These are phyloP conservation scores for Durusdinium trenchii DNA, from an alignment of 73 alveolate genomes.

Conservation along the genomic window DNA sequence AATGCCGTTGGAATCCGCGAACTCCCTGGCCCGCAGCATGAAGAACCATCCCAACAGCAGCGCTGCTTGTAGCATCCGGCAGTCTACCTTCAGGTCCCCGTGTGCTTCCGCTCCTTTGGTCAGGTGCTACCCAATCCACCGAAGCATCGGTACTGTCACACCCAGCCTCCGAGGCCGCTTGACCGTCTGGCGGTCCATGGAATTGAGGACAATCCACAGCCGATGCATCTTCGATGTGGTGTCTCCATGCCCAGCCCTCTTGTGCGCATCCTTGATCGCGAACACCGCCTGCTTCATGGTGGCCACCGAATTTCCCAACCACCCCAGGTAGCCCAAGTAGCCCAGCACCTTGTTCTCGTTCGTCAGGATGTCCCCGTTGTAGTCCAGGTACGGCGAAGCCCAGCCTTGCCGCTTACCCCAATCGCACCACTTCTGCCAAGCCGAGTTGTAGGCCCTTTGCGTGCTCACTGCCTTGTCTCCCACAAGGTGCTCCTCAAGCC, in stretches of 20 bases:
- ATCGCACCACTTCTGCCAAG: not conserved
- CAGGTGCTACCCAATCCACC: slow-evolving; percentile 7
- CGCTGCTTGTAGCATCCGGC: too few relatives aligned
- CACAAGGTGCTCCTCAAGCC: not conserved
- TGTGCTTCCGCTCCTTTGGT: too few relatives aligned
- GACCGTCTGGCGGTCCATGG: not conserved
- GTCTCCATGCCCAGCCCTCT: slow-evolving; percentile 1
- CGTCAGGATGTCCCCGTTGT: not conserved
- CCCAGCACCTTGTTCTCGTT: slow-evolving; percentile 22
- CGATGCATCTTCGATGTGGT: not conserved
- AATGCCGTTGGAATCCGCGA: too few relatives aligned
- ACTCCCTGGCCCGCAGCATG: too few relatives aligned
- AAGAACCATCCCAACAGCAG: too few relatives aligned
- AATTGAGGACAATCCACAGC: not conserved
- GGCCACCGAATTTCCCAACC: not conserved
- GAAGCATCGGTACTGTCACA: not conserved
- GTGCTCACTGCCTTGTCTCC: slow-evolving; percentile 37
- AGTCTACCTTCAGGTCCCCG: too few relatives aligned
- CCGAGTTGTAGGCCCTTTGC: not conserved
- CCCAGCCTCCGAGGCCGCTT: not conserved
- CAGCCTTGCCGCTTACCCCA: not conserved
- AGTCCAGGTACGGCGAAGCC: not conserved
- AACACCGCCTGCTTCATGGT: not conserved
- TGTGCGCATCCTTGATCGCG: not conserved
- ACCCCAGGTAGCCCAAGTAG: slow-evolving; percentile 4